Percentiles rank a stretch among this genome's conserved stretches.
phyloP scores from a whole-genome alignment of 2,329 filamentous ascomycete genomes.

The Lizonia empirigonia region DNA sequence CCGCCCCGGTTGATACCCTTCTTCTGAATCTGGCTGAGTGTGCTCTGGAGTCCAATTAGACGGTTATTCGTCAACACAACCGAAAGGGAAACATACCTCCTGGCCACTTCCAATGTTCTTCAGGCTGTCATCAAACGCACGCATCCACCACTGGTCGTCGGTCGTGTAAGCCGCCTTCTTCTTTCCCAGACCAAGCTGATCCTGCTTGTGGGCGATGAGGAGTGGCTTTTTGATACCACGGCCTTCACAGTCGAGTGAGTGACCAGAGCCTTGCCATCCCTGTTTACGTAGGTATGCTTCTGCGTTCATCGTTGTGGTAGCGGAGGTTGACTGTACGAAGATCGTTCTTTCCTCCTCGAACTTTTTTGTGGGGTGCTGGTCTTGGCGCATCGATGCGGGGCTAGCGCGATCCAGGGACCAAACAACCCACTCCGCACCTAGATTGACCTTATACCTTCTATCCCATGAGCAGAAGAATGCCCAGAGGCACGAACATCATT shows the following conservation, averaged over 20 bases:
- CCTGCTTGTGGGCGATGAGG: slow-evolving; percentile 79
- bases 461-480: too few relatives aligned
- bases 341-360: slow-evolving; percentile 7
- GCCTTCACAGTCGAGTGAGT: slow-evolving; percentile 78
- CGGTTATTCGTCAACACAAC: slow-evolving; percentile 31
- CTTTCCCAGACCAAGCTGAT: slow-evolving; percentile 80
- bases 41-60: slow-evolving; percentile 57
- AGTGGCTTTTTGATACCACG: slow-evolving; percentile 84
- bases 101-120: slow-evolving; percentile 62
- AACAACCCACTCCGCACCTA: too few relatives aligned
- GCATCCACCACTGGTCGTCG: slow-evolving; percentile 94
- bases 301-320: slow-evolving; percentile 70
- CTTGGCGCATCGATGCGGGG: slow-evolving; percentile 3
- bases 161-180: slow-evolving; percentile 62
- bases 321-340: neutral
- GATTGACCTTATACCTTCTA: too few relatives aligned
- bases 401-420: too few relatives aligned
- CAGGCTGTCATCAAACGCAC: slow-evolving; percentile 89
- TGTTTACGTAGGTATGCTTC: slow-evolving; percentile 80
- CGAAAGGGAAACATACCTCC: slow-evolving; percentile 21
- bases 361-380: slow-evolving; percentile 17
- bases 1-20: slow-evolving; percentile 58
- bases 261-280: slow-evolving; percentile 88
- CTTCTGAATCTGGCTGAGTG: slow-evolving; percentile 54
- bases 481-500: too few relatives aligned